Evolutionary conservation across 2,329 filamentous ascomycete species (phyloP), one percentile per base, ranked within the genome.

Genomic region (Nemania sp.): DNA sequence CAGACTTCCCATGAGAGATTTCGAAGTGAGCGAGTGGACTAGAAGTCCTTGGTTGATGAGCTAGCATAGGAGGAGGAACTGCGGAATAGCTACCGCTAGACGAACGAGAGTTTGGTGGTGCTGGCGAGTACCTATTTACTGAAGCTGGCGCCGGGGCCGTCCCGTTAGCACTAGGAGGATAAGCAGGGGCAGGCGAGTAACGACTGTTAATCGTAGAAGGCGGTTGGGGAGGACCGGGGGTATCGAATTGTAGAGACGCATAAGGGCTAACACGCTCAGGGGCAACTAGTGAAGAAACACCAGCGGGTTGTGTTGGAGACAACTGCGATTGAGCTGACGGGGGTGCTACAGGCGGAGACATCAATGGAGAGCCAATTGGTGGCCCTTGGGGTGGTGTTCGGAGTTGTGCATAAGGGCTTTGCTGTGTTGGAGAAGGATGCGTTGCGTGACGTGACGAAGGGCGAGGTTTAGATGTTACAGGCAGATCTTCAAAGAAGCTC

Each of bases 401-500:
- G 52, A 82, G 73, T 32, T 80, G 77, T 10, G 75, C 77, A 51
- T 79, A 78, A 0, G 79, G 77, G 26, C 71, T 79, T 55, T 78
- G 75, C 43, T 79, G 82, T 26, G 77, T 77, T 18, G 85, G 84
- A 7, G 85, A 86, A 5, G 80, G 76, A 47, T 79, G 77, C 27
- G 78, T 80, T 72, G 83, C 85, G 29, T 87, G 86, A 62, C 88
- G 84, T 1, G 88, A 87, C 26, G 85, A 84, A 20, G 89, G 87
- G 27, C 90, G 87, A n/a, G 89, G 86, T 75, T 85, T 90, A 3
- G 87, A 80, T 1, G 85, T 79, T 59, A 91, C 79, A 0, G 92
- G 92, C 24, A 95, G 82, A 62, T 95, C 92, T 79, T 94, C 92
- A 72, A 94, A 95, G 77, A 95, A 95, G 72, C 86, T 89, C 43